Percentiles rank a stretch among this genome's conserved stretches.
These are phyloP conservation scores for Quambalaria eucalypti DNA, from an alignment of 1,284 basidiomycete genomes.

Conservation along the genomic window DNA sequence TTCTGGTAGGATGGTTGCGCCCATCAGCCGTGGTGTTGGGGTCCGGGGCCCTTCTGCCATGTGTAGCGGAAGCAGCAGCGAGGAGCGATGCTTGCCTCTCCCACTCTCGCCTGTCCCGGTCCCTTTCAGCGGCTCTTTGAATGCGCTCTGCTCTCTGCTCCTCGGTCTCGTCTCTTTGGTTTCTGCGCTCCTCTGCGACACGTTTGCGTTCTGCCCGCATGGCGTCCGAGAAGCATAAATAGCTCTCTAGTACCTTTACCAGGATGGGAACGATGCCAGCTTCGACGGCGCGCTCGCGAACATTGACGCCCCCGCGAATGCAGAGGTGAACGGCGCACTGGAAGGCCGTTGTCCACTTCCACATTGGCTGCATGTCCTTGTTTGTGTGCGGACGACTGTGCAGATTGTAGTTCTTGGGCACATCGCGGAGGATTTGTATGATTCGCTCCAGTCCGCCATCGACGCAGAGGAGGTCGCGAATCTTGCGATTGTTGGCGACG, in stretches of 20 bases:
- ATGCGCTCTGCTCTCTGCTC: not conserved
- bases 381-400: slow-evolving; percentile 16
- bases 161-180: not conserved
- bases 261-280: slow-evolving; percentile 91
- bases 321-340: slow-evolving; percentile 97
- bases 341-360: slow-evolving; percentile 59
- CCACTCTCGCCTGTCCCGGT: not conserved
- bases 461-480: slow-evolving; percentile 94
- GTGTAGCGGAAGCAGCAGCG: slow-evolving; percentile 8
- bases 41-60: no score
- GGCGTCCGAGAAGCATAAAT: slow-evolving; percentile 48
- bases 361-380: slow-evolving; percentile 41
- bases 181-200: slow-evolving; percentile 2
- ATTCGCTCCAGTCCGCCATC: slow-evolving; percentile 94
- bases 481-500: slow-evolving; percentile 90
- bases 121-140: not conserved
- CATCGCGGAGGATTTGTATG: slow-evolving; percentile 60
- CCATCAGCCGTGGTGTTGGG: no score
- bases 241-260: slow-evolving; percentile 85
- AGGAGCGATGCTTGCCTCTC: not conserved
- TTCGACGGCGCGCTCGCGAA: slow-evolving; percentile 80
- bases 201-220: slow-evolving; percentile 24
- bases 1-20: no score
- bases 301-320: slow-evolving; percentile 81
- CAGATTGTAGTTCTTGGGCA: slow-evolving; percentile 17